Base-by-base conservation (phyloP, 805 yeast genomes). In the Wilhelminamyces savonicus region DNA sequence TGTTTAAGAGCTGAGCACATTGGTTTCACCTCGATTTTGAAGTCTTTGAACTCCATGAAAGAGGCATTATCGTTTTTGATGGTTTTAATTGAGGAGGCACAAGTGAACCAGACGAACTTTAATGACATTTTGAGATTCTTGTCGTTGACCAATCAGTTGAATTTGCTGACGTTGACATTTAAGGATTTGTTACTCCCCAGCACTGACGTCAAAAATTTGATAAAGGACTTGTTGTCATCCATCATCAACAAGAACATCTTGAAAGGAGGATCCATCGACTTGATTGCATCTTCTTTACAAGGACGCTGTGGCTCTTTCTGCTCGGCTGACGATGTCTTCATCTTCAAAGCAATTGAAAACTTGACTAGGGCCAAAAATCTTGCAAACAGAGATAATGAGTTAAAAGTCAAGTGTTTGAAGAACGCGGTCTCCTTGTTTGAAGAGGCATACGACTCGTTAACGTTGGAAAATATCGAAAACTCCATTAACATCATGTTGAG, bases 281-380 rank as follows among this genome's bases (percentile, higher is more conserved):
- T 81, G 34, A 84, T 90, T 29, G 94, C 97, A 1, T 77, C 79
- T 21, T 77, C 88, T 2, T 62, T 92, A 29, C 95, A 92, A 56
- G 94, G 85, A 31, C 78, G 90, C 36, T 92, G 98, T 64, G 94
- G 95, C 1, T 78, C 95, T 0, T 92, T 87, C 56, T 92, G 97
- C 49, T 85, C 97, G 0, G 76, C 94, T 11, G 85, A 82, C 41
- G 98, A 92, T 56, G 96, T 92, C 16, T 70, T 87, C 36, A 84
- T 92, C 10, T 92, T 88, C 66, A 82, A 90, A 55, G 97, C 97
- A 0, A 78, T 87, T 44, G 98, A 92, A 53, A 87, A 82, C 52
- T 66, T 92, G 45, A 82, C 90, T 34, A 78, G 81, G 44, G 97
- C 97, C 1, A 82, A 80, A 46, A 82, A 77, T 34, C 74, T 77